Conservation (phyloP, 805 yeast species). For the Wickerhamiella kurtzmanii region DNA sequence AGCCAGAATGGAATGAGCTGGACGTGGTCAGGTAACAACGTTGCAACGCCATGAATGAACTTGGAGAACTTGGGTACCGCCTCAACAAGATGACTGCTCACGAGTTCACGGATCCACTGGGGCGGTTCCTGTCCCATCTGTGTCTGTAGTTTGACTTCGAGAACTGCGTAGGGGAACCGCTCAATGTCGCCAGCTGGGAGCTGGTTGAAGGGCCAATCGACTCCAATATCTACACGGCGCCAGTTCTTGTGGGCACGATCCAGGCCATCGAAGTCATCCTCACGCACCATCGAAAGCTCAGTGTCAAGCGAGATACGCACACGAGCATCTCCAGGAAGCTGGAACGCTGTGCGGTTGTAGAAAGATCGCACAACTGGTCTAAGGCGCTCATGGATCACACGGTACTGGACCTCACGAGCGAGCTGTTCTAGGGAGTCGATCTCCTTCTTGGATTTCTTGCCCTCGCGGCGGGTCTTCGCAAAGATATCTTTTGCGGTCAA, state of each 20-base stretch:
- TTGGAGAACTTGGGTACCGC: constrained; percentile 97
- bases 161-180: constrained; percentile 92
- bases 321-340: constrained; percentile 97
- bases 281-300: constrained; percentile 93
- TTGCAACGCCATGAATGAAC: constrained; percentile 92
- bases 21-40: constrained; percentile 73
- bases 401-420: constrained; percentile 86
- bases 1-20: constrained; percentile 89
- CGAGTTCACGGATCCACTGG: constrained; percentile 87
- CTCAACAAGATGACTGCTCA: constrained; percentile 85
- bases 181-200: constrained; percentile 74
- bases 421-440: constrained; percentile 84
- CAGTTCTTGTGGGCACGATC: constrained; percentile 88
- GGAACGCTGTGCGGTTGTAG: constrained; percentile 97
- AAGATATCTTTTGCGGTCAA: constrained; percentile 82
- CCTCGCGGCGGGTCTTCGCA: constrained; percentile 85
- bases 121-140: constrained; percentile 99
- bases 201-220: constrained; percentile 87
- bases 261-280: constrained; percentile 87
- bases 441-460: constrained; percentile 74
- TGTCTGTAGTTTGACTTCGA: constrained; percentile 94
- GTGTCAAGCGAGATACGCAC: constrained; percentile 97
- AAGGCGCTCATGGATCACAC: constrained; percentile 66
- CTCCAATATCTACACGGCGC: constrained; percentile 98
- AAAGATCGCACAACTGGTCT: constrained; percentile 94